Evolutionary conservation across 176 grass and related monocot species (phyloP).

Genomic region (Phragmites australis): DNA sequence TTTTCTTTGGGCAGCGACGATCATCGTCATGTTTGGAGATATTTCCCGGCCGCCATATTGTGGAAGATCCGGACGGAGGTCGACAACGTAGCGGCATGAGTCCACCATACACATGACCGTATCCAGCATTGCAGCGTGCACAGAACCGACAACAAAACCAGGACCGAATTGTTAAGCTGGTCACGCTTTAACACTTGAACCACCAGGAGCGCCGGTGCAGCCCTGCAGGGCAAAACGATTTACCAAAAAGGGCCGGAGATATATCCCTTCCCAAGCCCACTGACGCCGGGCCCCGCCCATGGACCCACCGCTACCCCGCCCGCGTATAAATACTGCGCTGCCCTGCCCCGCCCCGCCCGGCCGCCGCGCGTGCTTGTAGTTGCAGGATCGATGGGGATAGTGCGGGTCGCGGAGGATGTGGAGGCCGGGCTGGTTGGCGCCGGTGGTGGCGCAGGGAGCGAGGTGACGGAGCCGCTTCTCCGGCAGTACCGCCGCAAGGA

Average conservation of each 20-base stretch:
- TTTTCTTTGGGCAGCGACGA: too few relatives aligned
- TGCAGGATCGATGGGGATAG: conserved; percentile 9
- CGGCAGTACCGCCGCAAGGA: neutral
- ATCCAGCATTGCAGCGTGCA: too few relatives aligned
- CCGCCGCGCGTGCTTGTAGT: too few relatives aligned
- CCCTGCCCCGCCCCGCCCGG: neutral
- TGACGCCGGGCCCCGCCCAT: neutral
- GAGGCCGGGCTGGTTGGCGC: conserved; percentile 4
- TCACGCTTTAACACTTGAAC: neutral
- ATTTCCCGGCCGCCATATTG: too few relatives aligned
- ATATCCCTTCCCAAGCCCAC: conserved; percentile 10
- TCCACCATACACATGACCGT: too few relatives aligned
- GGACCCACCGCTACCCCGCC: neutral
- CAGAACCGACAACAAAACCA: too few relatives aligned
- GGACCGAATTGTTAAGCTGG: neutral
- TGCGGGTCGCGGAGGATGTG: conserved; percentile 24
- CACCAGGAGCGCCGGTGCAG: too few relatives aligned
- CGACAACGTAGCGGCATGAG: too few relatives aligned
- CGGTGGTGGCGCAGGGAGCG: neutral
- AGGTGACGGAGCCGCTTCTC: conserved; percentile 35
- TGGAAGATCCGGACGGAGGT: too few relatives aligned
- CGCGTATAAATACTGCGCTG: neutral
- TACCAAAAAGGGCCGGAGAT: neutral
- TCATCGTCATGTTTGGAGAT: too few relatives aligned
- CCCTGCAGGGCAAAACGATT: neutral